Percentiles rank a stretch among this genome's conserved stretches.
phyloP scores from a whole-genome alignment of 345 rosid genomes.

The Euphorbia lathyris region DNA sequence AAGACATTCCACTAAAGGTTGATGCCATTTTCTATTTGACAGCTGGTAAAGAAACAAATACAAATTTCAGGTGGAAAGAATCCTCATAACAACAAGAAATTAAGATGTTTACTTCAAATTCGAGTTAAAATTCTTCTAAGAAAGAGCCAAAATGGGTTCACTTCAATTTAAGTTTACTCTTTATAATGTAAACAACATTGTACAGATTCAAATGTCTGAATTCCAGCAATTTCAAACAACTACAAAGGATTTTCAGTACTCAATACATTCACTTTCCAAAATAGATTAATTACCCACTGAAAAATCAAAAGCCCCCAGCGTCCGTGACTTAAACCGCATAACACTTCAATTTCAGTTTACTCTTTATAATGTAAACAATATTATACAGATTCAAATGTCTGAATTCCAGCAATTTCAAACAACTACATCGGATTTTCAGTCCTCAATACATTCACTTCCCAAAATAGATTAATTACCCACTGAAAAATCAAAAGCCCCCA shows the following conservation, averaged over 20 bases:
- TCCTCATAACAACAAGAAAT: not conserved
- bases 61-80: too few species aligned
- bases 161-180: not conserved
- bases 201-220: too few species aligned
- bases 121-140: not conserved
- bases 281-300: not conserved
- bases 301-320: not conserved
- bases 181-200: too few species aligned
- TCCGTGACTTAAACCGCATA: too few species aligned
- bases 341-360: not conserved
- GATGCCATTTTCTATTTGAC: slow-evolving; percentile 55
- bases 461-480: not conserved
- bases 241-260: not conserved
- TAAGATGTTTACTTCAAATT: not conserved
- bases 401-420: not conserved
- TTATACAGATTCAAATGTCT: not conserved
- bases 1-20: slow-evolving; percentile 67
- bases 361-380: too few species aligned
- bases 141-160: not conserved
- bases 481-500: not conserved
- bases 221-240: not conserved
- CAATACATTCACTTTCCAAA: not conserved
- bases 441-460: not conserved
- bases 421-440: not conserved
- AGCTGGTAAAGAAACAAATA: not conserved